Conservation (phyloP, 306 rosid genomes). For the Quillaja saponaria region DNA sequence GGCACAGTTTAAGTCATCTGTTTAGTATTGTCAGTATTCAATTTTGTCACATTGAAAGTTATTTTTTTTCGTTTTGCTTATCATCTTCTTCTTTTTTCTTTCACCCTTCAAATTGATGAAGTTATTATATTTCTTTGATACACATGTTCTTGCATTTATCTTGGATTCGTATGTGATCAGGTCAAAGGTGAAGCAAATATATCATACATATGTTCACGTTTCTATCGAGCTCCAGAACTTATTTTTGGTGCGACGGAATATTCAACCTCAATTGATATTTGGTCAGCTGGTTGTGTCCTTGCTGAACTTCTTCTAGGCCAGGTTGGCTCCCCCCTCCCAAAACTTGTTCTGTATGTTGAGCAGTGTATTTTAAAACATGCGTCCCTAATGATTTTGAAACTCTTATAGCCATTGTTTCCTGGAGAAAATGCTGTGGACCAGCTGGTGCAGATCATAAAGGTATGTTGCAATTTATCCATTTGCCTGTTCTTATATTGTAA, state of each 20-base stretch:
- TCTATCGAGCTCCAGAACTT: conserved; percentile 98
- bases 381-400: too few species aligned
- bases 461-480: too few species aligned
- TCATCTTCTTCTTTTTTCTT: too few species aligned
- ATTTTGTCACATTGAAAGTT: too few species aligned
- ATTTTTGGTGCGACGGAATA: conserved; percentile 97
- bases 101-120: not conserved
- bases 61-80: too few species aligned
- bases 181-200: conserved; percentile 88
- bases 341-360: too few species aligned
- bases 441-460: conserved; percentile 96
- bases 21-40: too few species aligned
- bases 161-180: too few species aligned
- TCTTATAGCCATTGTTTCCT: conserved; percentile 95
- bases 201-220: conserved; percentile 92
- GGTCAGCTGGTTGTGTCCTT: conserved; percentile 99
- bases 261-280: conserved; percentile 81
- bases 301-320: conserved; percentile 96
- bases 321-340: conserved; percentile 44
- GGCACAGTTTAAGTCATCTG: too few species aligned
- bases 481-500: conserved; percentile 26
- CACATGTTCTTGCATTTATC: too few species aligned
- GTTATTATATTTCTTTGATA: conserved; percentile 19
- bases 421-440: conserved; percentile 95
- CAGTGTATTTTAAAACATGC: too few species aligned